phyloP scores from a whole-genome alignment of 208 protist species.

The Trypanosoma theileri region DNA sequence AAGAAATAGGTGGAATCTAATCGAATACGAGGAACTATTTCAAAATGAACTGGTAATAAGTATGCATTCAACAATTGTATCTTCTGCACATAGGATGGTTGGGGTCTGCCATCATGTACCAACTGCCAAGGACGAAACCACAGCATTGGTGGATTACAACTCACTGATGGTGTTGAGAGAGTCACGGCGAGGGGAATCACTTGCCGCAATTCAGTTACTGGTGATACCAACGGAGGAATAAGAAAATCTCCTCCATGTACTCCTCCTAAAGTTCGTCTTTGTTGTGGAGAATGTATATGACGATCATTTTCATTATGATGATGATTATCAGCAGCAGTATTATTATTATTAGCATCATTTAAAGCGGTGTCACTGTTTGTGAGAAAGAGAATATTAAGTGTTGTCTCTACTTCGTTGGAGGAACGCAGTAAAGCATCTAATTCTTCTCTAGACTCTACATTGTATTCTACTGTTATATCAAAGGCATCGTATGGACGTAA shows the following conservation, averaged over 20 bases:
- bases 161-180: slow-evolving; percentile 47
- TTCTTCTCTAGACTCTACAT: slow-evolving; percentile 8
- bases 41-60: slow-evolving; percentile 43
- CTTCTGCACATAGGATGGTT: slow-evolving; percentile 60
- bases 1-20: slow-evolving; percentile 1
- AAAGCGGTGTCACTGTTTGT: slow-evolving; percentile 1
- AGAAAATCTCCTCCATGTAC: neutral
- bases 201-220: slow-evolving; percentile 39
- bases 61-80: slow-evolving; percentile 61
- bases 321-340: neutral
- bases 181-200: slow-evolving; percentile 44
- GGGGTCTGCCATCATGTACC: slow-evolving; percentile 72
- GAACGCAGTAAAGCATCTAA: neutral
- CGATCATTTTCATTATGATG: neutral
- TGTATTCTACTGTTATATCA: slow-evolving; percentile 38
- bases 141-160: slow-evolving; percentile 44
- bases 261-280: no score
- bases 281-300: neutral
- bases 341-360: neutral
- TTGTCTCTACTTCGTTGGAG: slow-evolving; percentile 27
- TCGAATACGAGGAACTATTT: slow-evolving; percentile 29
- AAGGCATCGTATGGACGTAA: slow-evolving; percentile 64
- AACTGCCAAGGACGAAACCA: slow-evolving; percentile 82
- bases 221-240: slow-evolving; percentile 2
- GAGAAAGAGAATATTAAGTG: slow-evolving; percentile 23